Base-by-base conservation (phyloP, 169 alveolate species). In the Plasmodium berghei region DNA sequence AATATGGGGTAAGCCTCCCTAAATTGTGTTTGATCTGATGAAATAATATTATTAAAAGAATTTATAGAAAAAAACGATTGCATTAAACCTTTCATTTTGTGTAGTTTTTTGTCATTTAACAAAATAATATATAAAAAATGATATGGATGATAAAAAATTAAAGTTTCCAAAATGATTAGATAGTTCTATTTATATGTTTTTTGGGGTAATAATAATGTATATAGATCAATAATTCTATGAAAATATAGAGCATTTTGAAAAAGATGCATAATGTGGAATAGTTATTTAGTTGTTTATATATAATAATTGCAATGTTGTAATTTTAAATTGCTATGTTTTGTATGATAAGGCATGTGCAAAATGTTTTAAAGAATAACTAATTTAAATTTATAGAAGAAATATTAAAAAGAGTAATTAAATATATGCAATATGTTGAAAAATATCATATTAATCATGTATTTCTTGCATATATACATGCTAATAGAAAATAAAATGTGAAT, bases 371-470 rank as follows among this genome's bases (percentile, higher is more conserved):
- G 56, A 62, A 83, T 9, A 49, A 83, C 12, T 83, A 83, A 42
- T 55, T 83, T n/a, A 28, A 66, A 34, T 83, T 71, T 80, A 24
- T 83, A 26, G 90, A 66, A 40, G 71, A 34, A 18, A 67, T 83
- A 28, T 14, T 83, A 42, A 55, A 83, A 66, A 54, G 69, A 24
- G 45, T 69, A 71, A 83, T 45, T 67, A 20, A 28, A 67, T 42
- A 83, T 83, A 18, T 83, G 56, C 52, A 83, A 67, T 9, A 20
- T 83, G 20, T 14, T 83, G 54, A 83, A 83, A 67, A 83, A 83
- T 66, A 83, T 48, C 54, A 80, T 10, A 71, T 80, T 0, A 66
- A 22, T 83, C 54, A 83, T 42, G 83, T 83, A 12, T 83, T 83
- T 22, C 56, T 62, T 83, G 66, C 85, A 1, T 72, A 83, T 66